Conservation (phyloP, 768 basidiomycete genomes). For the Suillus decipiens region DNA sequence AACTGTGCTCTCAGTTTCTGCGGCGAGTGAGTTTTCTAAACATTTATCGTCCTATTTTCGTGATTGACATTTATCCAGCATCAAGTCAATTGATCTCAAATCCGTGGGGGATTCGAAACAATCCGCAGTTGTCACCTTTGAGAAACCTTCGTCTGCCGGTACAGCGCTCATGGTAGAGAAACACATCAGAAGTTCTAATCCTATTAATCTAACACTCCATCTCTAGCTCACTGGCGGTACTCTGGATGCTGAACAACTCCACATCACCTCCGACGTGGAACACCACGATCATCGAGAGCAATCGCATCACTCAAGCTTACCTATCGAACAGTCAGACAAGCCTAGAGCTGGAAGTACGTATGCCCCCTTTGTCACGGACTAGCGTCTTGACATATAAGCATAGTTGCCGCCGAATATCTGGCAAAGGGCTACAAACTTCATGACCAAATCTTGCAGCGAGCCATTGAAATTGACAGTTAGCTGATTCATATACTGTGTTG, state of each 20-base stretch:
- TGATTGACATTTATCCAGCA: conserved; percentile 42
- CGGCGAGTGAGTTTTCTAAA: conserved; percentile 58
- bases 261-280: conserved; percentile 68
- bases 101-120: conserved; percentile 37
- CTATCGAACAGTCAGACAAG: conserved; percentile 86
- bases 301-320: conserved; percentile 36
- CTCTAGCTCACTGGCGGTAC: conserved; percentile 69
- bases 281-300: conserved; percentile 57
- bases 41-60: not conserved
- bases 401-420: conserved; percentile 92
- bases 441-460: conserved; percentile 74
- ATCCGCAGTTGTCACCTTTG: conserved; percentile 77
- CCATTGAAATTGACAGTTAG: conserved; percentile 79
- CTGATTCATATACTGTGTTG: not conserved
- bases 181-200: not conserved
- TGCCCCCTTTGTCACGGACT: not conserved
- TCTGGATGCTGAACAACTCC: conserved; percentile 70
- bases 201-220: not conserved
- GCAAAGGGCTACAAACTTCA: conserved; percentile 85
- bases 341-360: conserved; percentile 79
- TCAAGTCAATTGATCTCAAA: conserved; percentile 63
- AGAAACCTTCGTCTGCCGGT: conserved; percentile 80
- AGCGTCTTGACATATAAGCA: conserved; percentile 9
- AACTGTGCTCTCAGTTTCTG: conserved; percentile 62
- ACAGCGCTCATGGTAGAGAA: conserved; percentile 76